These are phyloP conservation scores for Polytolypa hystricis DNA, from an alignment of 2,329 filamentous ascomycete species.

Conservation along the genomic window DNA sequence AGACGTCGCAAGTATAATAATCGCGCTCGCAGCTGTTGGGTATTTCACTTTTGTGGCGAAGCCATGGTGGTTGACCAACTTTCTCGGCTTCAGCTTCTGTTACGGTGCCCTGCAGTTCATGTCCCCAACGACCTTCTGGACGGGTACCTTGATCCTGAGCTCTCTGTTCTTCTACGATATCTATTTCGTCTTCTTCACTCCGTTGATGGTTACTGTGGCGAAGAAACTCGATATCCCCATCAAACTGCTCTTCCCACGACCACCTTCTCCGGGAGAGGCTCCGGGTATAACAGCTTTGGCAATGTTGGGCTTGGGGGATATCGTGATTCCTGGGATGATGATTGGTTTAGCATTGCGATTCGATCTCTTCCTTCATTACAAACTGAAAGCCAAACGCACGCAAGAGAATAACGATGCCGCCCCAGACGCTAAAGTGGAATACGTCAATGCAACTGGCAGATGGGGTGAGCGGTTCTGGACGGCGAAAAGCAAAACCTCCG, in stretches of 20 bases:
- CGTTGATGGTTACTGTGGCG: constrained; percentile 54
- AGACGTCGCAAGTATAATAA: constrained; percentile 43
- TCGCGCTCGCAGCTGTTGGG: constrained; percentile 44
- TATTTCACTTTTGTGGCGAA: constrained; percentile 55
- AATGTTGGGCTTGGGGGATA: constrained; percentile 89
- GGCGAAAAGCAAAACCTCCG: constrained; percentile 18
- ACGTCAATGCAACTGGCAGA: constrained; percentile 50
- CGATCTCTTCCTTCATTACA: constrained; percentile 75
- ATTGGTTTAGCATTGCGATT: constrained; percentile 82
- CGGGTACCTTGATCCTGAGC: constrained; percentile 63
- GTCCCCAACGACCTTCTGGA: constrained; percentile 79
- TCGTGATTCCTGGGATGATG: constrained; percentile 85
- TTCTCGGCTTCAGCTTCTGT: constrained; percentile 77
- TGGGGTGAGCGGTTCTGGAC: constrained; percentile 86
- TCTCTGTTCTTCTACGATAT: constrained; percentile 93
- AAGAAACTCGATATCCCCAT: constrained; percentile 84
- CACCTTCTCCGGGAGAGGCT: constrained; percentile 37
- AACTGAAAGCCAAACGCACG: neutral
- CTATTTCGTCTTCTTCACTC: constrained; percentile 49
- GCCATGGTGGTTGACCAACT: constrained; percentile 66
- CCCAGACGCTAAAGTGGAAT: constrained; percentile 23
- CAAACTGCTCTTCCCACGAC: constrained; percentile 75
- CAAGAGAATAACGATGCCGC: constrained; percentile 5
- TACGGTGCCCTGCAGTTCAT: constrained; percentile 73
- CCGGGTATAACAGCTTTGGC: constrained; percentile 38